Evolutionary conservation across 2,329 filamentous ascomycete genomes (phyloP), one percentile per base, ranked within the genome.

Genomic region (Aspergillus ochraceoroseus): DNA sequence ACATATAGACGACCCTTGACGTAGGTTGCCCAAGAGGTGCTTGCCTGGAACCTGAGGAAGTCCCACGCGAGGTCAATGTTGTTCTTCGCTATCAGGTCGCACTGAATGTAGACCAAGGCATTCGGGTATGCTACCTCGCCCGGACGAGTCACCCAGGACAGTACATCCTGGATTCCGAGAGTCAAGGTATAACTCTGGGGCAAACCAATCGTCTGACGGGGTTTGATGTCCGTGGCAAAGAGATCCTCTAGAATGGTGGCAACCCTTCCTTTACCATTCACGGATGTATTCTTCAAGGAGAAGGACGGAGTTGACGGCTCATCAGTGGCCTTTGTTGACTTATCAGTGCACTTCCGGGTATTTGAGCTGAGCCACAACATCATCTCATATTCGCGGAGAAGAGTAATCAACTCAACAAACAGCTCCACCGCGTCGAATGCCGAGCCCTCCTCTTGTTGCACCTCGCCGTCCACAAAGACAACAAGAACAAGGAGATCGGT

Each of bases 391-490:
- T 86, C 77, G 49, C 76, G 78, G 12, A 98, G 72, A 41, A 83
- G 75, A n/a, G 73, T 70, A 22, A 92, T 71, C 4, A 95, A 72
- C 32, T 55, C 79, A 68, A 65, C 84, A 23, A 90, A 78, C 3
- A 71, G 47, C 31, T 73, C 69, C 11, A 63, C 59, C 1, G 71
- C 68, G 34, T 83, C 79, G 43, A 92, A 82, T 18, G 82, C 77
- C 6, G 85, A 56, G 11, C 85, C 77, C 27, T 87, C 80, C 28
- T 83, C 80, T 49, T 81, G 77, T 43, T 89, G 84, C 38, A 86
- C 77, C 57, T 92, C 87, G 26, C 82, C 82, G 60, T 92, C 84
- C 74, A 96, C 83, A 62, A 95, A 88, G 7, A 92, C 76, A 11
- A 94, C 73, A 5, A 98, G 74, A 2, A 92, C 75, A 2, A 96